Evolutionary conservation across 2,329 filamentous ascomycete species (phyloP).

Genomic region (Fusarium sp.): DNA sequence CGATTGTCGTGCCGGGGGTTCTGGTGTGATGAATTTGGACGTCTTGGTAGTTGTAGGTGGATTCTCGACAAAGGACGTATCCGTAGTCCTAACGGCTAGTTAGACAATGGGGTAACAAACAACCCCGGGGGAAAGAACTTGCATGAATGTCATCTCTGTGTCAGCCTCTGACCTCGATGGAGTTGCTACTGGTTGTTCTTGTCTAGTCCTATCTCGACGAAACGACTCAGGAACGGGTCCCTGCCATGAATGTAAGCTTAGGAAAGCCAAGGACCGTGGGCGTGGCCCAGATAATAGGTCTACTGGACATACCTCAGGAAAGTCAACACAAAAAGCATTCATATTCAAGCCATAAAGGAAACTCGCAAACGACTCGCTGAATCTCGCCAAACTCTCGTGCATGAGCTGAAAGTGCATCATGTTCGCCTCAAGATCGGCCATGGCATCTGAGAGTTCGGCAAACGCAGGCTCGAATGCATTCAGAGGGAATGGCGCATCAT

Average conservation of each 20-base stretch:
- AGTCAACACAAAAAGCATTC: conserved; percentile 99
- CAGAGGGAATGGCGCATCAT: conserved; percentile 76
- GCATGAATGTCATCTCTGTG: conserved; percentile 90
- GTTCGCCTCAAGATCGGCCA: conserved; percentile 96
- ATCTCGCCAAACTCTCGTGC: conserved; percentile 93
- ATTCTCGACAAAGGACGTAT: conserved; percentile 92
- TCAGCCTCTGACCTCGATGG: conserved; percentile 58
- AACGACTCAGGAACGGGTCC: conserved; percentile 90
- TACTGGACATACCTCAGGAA: conserved; percentile 79
- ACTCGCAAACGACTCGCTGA: conserved; percentile 95
- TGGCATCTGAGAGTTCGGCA: conserved; percentile 91
- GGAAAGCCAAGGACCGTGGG: not conserved
- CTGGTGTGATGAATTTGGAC: conserved; percentile 62
- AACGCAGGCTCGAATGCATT: conserved; percentile 91
- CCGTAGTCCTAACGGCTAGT: conserved; percentile 77
- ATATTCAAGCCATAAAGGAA: conserved; percentile 98
- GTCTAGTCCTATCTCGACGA: conserved; percentile 72
- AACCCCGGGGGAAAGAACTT: conserved; percentile 54
- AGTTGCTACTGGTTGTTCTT: conserved; percentile 58
- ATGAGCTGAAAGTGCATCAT: conserved; percentile 98
- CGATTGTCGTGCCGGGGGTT: conserved; percentile 57
- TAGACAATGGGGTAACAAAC: conserved; percentile 19
- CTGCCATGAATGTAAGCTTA: conserved; percentile 59
- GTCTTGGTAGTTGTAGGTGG: conserved; percentile 72
- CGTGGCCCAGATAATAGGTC: not conserved